Conservation (phyloP, 2,329 filamentous ascomycete genomes). For the Zasmidium cellare region DNA sequence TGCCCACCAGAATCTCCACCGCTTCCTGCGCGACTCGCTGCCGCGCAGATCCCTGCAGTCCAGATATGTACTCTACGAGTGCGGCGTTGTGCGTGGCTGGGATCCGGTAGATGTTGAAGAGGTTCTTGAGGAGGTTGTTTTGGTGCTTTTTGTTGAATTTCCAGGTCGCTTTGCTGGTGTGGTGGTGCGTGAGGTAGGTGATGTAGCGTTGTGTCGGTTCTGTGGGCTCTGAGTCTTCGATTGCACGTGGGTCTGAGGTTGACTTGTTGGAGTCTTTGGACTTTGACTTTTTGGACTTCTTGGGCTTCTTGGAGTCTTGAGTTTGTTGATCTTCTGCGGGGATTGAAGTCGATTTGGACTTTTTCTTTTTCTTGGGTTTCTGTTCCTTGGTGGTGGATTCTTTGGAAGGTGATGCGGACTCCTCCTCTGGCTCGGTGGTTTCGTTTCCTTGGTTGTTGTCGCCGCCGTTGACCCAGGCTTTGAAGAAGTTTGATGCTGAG, state of each 20-base stretch:
- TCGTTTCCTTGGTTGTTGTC: conserved; percentile 16
- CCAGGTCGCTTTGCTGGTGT: conserved; percentile 70
- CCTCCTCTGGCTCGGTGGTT: conserved; percentile 24
- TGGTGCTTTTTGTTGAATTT: conserved; percentile 97
- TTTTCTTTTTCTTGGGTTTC: conserved; percentile 33
- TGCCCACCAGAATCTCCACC: conserved; percentile 58
- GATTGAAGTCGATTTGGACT: conserved; percentile 31
- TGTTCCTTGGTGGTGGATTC: conserved; percentile 18
- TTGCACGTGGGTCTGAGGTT: too few relatives aligned
- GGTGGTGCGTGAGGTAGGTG: conserved; percentile 75
- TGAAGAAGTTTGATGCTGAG: conserved; percentile 54
- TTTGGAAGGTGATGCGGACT: conserved; percentile 9
- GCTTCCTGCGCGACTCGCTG: conserved; percentile 68
- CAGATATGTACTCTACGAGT: conserved; percentile 75
- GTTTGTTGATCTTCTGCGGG: conserved; percentile 4
- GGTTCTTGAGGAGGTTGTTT: conserved; percentile 78
- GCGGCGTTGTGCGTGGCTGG: conserved; percentile 67
- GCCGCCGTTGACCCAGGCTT: conserved; percentile 44
- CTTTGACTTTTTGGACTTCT: conserved; percentile 15
- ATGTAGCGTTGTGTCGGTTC: conserved; percentile 58
- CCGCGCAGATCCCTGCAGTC: conserved; percentile 71
- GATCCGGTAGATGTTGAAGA: conserved; percentile 71
- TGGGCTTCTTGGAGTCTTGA: conserved; percentile 2
- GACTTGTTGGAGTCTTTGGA: too few relatives aligned
- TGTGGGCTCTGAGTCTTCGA: background rate